Conservation (phyloP, 345 rosid species). For the Boechera divaricarpa region DNA sequence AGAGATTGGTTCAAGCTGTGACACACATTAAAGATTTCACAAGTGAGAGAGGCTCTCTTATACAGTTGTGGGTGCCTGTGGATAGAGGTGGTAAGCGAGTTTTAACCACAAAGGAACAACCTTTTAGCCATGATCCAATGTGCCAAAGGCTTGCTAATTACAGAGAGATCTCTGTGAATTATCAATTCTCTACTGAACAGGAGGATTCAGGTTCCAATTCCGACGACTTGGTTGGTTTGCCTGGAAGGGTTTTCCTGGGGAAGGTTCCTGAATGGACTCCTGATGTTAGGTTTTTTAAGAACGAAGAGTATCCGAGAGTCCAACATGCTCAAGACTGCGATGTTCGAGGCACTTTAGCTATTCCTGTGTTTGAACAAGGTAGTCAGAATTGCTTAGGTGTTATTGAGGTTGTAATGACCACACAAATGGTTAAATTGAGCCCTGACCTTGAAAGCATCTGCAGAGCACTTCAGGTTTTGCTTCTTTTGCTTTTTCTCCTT, state of each 20-base stretch:
- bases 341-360: conserved; percentile 84
- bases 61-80: conserved; percentile 94
- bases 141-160: conserved; percentile 69
- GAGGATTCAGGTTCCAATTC: conserved; percentile 47
- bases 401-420: conserved; percentile 85
- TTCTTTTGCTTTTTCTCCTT: conserved; percentile 20
- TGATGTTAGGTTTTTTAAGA: conserved; percentile 85
- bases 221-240: conserved; percentile 69
- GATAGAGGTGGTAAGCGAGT: conserved; percentile 65
- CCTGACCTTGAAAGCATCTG: conserved; percentile 85
- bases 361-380: conserved; percentile 92
- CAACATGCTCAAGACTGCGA: conserved; percentile 75
- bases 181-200: conserved; percentile 69
- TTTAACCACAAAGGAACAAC: conserved; percentile 73
- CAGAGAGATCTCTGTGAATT: conserved; percentile 75
- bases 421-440: conserved; percentile 61
- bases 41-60: conserved; percentile 69
- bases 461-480: conserved; percentile 85
- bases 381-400: conserved; percentile 90
- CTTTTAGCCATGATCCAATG: conserved; percentile 67
- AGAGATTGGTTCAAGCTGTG: conserved; percentile 76
- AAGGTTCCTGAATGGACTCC: conserved; percentile 97
- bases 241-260: conserved; percentile 83
- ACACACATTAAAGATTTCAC: conserved; percentile 61
- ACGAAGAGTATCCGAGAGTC: conserved; percentile 81